Evolutionary conservation across 371 early-diverging fungal genomes (phyloP), one percentile per base, ranked within the genome.

Genomic region (Mucor indicus): DNA sequence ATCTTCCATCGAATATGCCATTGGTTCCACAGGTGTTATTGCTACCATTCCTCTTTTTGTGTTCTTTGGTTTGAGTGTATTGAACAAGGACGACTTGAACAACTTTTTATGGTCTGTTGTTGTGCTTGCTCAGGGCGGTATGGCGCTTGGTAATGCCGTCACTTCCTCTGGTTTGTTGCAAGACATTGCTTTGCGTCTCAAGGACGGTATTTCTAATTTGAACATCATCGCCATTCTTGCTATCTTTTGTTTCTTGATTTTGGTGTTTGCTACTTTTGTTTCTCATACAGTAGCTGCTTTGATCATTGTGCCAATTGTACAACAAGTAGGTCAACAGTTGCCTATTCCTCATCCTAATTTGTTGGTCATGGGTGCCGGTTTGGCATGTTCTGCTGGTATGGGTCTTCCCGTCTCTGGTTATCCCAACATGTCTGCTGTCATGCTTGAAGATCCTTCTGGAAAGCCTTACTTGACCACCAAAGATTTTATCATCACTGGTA

Each of bases 391-490:
- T 23, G 69, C 87, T 16, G 70, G 68, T 43, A 74, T 69, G 70
- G 71, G 62, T 25, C 70, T 98, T 3, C 97, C 95, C 0, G 92
- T 98, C 4, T 92, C 87, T 2, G 92, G 93, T 1, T 96, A 93
- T 69, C 98, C 98, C 0, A 98, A 98, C 60, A 96, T 98, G 93
- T 91, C 90, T 48, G 95, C 96, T 11, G 85, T 95, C 40, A 88
- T 91, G 77, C 73, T 92, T 61, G 97, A 98, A 70, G 92, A 95
- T 65, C 83, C 80, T 3, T 81, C 87, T 31, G 97, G 97, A n/a
- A 79, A 74, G 38, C 92, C 90, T 21, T 98, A 93, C 58, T 64
- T 98, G 38, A 65, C 55, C 21, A 88, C 93, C 2, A 62, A 60
- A 33, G 97, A 98, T 64, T 96, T 98, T 53, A 49, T 96, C 40